These are phyloP conservation scores for Aciculoconidium aculeatum DNA, from an alignment of 805 yeast species.

Conservation along the genomic window DNA sequence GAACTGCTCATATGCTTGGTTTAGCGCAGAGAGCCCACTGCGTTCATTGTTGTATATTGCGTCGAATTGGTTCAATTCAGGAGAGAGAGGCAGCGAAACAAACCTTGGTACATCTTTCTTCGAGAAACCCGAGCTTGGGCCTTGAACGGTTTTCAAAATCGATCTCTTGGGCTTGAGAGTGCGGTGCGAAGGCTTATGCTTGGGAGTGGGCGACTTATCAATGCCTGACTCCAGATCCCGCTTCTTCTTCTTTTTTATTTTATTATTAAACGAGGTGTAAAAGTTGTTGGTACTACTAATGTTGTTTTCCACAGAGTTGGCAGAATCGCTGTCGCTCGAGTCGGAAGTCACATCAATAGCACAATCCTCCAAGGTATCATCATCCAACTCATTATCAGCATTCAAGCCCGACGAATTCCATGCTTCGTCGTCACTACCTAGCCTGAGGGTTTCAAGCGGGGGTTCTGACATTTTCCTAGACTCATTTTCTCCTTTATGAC, in stretches of 20 bases:
- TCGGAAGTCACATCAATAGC: slow-evolving; percentile 2
- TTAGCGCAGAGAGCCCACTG: slow-evolving; percentile 10
- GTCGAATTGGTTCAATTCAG: slow-evolving; percentile 2
- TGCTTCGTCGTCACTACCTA: slow-evolving; percentile 13
- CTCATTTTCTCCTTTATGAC: no score
- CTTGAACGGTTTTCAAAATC: slow-evolving; percentile 36
- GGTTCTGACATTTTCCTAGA: no score
- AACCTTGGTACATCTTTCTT: no score
- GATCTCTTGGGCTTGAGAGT: slow-evolving; percentile 35
- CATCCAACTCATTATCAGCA: slow-evolving; percentile 18
- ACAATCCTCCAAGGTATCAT: slow-evolving; percentile 7
- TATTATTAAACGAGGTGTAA: slow-evolving; percentile 13
- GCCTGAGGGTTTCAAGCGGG: slow-evolving; percentile 10
- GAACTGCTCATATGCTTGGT: slow-evolving; percentile 9
- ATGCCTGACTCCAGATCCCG: slow-evolving; percentile 2
- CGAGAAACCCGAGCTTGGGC: no score
- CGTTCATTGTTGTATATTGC: slow-evolving; percentile 7
- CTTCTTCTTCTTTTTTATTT: slow-evolving; percentile 12
- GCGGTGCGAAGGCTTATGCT: slow-evolving; percentile 39
- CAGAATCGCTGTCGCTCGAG: slow-evolving; percentile 6
- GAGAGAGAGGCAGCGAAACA: no score
- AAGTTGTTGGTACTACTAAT: slow-evolving; percentile 15
- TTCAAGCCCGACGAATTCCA: slow-evolving; percentile 23
- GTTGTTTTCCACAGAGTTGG: slow-evolving; percentile 1
- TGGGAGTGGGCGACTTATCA: slow-evolving; percentile 30